Evolutionary conservation across 768 basidiomycete species (phyloP).

Genomic region (Rhodosporidiobolus sp.): DNA sequence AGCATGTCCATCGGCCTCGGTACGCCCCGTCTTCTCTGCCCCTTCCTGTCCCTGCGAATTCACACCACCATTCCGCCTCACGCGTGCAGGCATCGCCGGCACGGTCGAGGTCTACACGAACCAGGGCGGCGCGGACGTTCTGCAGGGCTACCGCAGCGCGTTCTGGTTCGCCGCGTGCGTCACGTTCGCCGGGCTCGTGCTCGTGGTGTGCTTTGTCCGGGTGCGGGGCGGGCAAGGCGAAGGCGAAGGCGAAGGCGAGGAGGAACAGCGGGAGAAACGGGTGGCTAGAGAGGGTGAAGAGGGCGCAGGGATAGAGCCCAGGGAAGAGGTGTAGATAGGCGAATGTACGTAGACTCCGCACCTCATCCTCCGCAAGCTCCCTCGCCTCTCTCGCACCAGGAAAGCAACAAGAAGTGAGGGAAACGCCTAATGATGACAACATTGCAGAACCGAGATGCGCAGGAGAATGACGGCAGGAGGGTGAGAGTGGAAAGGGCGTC

Average conservation of each 20-base stretch:
- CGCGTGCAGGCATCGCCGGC: slow-evolving; percentile 26
- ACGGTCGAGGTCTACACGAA: slow-evolving; percentile 35
- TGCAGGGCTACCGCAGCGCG: slow-evolving; percentile 32
- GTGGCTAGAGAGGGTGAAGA: too few species aligned
- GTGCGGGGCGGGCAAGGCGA: slow-evolving; percentile 6
- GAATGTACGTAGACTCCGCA: too few species aligned
- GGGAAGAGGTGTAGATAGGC: too few species aligned
- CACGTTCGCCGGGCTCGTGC: slow-evolving; percentile 24
- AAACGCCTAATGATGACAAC: neutral
- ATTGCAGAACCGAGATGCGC: neutral
- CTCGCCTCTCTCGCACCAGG: too few species aligned
- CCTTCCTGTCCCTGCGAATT: neutral
- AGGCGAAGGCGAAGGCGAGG: neutral
- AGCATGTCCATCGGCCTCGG: slow-evolving; percentile 37
- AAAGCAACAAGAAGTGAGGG: too few species aligned
- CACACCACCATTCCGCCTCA: neutral
- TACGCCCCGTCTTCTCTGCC: neutral
- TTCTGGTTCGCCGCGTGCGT: slow-evolving; percentile 37
- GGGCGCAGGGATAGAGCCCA: too few species aligned
- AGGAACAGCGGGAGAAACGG: neutral
- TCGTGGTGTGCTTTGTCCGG: slow-evolving; percentile 12
- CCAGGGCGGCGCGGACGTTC: slow-evolving; percentile 12
- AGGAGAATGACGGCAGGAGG: neutral
- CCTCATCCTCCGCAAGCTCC: too few species aligned
- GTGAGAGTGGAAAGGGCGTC: neutral